phyloP scores from a whole-genome alignment of 2,329 filamentous ascomycete genomes.

The Cladophialophora carrionii region DNA sequence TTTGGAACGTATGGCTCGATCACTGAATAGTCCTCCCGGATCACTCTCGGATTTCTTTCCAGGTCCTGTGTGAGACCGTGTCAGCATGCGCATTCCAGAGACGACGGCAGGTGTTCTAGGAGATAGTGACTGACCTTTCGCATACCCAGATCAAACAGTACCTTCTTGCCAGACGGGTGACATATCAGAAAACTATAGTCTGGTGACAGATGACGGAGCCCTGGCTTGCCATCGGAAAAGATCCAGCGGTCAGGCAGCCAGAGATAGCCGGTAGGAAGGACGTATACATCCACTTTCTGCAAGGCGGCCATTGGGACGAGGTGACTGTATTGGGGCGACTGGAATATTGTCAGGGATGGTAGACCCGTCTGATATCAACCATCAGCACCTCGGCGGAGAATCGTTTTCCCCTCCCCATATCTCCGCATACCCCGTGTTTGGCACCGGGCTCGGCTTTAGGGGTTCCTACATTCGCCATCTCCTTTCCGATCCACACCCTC shows the following conservation, averaged over 20 bases:
- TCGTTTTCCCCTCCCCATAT: neutral
- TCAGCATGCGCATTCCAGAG: neutral
- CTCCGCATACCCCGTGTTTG: neutral
- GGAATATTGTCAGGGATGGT: neutral
- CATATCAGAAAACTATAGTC: slow-evolving; percentile 23
- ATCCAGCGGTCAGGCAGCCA: slow-evolving; percentile 22
- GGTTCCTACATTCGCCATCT: neutral
- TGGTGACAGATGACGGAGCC: slow-evolving; percentile 18
- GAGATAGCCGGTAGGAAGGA: slow-evolving; percentile 22
- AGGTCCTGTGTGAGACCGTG: slow-evolving; percentile 13
- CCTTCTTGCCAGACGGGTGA: slow-evolving; percentile 17
- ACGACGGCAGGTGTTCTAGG: neutral
- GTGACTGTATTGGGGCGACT: too few relatives aligned
- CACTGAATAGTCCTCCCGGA: slow-evolving; percentile 20
- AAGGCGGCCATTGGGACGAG: neutral
- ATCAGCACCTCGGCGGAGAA: neutral
- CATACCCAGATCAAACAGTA: slow-evolving; percentile 22
- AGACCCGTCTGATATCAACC: neutral
- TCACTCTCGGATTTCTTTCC: slow-evolving; percentile 21
- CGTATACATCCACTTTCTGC: slow-evolving; percentile 13
- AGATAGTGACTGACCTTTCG: slow-evolving; percentile 15
- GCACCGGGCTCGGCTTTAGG: slow-evolving; percentile 7
- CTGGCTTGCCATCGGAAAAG: slow-evolving; percentile 16
- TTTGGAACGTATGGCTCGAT: slow-evolving; percentile 23
- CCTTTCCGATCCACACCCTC: slow-evolving; percentile 15